Evolutionary conservation across 768 basidiomycete species (phyloP), one percentile per base, ranked within the genome.

Genomic region (Calocera viscosa): DNA sequence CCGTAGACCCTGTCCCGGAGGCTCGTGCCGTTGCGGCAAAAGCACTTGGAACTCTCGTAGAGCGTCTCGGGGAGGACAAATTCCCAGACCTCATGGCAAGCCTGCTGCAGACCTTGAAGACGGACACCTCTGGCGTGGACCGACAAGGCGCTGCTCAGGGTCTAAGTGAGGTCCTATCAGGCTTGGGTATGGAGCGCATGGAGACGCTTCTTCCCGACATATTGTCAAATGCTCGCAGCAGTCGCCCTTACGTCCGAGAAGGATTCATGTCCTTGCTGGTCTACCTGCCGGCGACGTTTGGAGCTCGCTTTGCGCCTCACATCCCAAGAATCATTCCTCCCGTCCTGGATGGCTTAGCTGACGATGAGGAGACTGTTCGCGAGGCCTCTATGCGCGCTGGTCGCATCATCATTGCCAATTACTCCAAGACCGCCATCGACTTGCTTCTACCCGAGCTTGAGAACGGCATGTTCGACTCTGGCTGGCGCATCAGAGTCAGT

Each of bases 381-480:
- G 94, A 98, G 69, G 94, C 95, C 12, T 94, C 95, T 2, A 97
- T 98, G 94, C 85, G 91, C 38, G 94, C 95, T n/a, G 94, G 95
- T 67, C 82, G 96, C 69, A 98, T 98, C 93, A 88, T 98, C 70
- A 90, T 99, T 70, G 88, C 86, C 67, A 96, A 94, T 75, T 97
- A 98, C 78, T 89, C 94, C 12, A 84, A 72, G 73, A 90, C 86
- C 74, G 95, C 95, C 3, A 91, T 98, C 67, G 95, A 98, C 69
- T 80, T 99, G 26, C 81, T 99, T 22, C 79, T 99, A 8, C 96
- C 95, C 0, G 94, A 97, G 75, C 84, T 98, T 40, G 94, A 98
- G 75, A 84, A 81, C 38, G 93, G 94, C 0, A 94, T 99, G 87
- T 93, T 98, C 75, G 94, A 98, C 76, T 78, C 87, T 43, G 86